These are phyloP conservation scores for Wickerhamiella qilinensis DNA, from an alignment of 805 yeast genomes.

Conservation along the genomic window DNA sequence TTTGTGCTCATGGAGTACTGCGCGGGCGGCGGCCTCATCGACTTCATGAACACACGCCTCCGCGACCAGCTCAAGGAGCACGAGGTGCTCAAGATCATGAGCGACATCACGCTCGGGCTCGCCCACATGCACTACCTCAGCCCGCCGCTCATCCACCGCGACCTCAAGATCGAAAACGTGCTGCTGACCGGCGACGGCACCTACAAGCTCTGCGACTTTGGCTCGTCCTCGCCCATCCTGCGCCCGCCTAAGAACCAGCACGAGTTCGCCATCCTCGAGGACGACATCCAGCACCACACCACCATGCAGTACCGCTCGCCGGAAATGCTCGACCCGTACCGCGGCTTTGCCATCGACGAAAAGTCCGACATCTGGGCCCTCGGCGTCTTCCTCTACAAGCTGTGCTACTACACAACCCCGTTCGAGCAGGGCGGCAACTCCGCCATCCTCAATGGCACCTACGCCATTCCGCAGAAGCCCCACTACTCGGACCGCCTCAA, in stretches of 20 bases:
- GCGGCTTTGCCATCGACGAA: conserved; percentile 75
- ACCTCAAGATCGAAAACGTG: conserved; percentile 88
- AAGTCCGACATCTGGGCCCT: conserved; percentile 94
- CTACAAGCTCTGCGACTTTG: conserved; percentile 86
- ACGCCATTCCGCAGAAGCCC: conserved; percentile 58
- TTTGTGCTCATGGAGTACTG: conserved; percentile 86
- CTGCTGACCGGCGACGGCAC: conserved; percentile 48
- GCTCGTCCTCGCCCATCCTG: conserved; percentile 60
- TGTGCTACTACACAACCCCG: conserved; percentile 88
- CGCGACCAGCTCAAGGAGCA: conserved; percentile 59
- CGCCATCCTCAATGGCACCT: conserved; percentile 73
- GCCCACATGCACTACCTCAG: conserved; percentile 65
- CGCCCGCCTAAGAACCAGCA: conserved; percentile 61
- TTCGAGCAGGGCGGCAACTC: conserved; percentile 72
- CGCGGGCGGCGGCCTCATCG: conserved; percentile 65
- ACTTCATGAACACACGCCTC: conserved; percentile 76
- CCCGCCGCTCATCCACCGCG: conserved; percentile 72
- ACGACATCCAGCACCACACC: conserved; percentile 77
- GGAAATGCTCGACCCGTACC: conserved; percentile 82
- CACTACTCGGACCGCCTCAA: conserved; percentile 54
- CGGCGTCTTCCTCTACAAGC: conserved; percentile 78
- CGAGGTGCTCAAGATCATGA: conserved; percentile 71
- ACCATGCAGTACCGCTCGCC: conserved; percentile 94
- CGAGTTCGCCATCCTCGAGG: conserved; percentile 60
- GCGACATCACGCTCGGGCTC: conserved; percentile 64